Base-by-base conservation (phyloP, 352 stramenopile species). In the Pythium insidiosum region DNA sequence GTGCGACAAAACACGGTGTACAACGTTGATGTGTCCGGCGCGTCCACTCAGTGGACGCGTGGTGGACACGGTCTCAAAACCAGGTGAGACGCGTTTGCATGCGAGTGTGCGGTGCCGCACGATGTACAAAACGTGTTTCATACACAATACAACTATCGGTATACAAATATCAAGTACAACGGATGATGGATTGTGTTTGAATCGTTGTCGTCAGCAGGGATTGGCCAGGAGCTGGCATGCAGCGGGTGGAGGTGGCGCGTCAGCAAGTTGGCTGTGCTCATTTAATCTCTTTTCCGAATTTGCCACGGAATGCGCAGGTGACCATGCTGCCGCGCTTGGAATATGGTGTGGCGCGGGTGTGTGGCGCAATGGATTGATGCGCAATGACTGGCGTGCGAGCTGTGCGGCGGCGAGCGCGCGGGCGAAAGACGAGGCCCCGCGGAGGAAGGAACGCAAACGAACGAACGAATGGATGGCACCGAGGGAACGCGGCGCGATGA, bases 261-360 rank as follows among this genome's bases (percentile, higher is more conserved):
- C 66, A 67, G 63, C 60, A 51, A 61, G 38, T 63, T 43, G 47
- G 56, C 64, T 46, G 53, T 56, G 50, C 60, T 49, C 28, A 58
- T 45, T 63, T 29, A 26, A 30, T 60, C 64, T 80, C 68, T 84
- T 84, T 84, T 61, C 67, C 59, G 56, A 75, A 79, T 78, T 82
- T 82, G 68, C 66, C 53, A 53, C 34, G 47, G 47, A 75, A 25
- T 24, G 56, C 64, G 57, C 65, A 82, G 31, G 68, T 58, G 63
- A 35, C 24, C n/a, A 29, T 12, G 12, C 26, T 15, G 26, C 23
- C n/a, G n/a, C n/a, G 33, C 21, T 16, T 61, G 52, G 40, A 61
- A 61, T 18, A 19, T 61, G 52, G 30, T 61, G 52, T 61, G 52
- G 52, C 24, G 34, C 38, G 18, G 52, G 54, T 44, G 30, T 61